These are phyloP conservation scores for Phialophora macrospora DNA, from an alignment of 2,329 filamentous ascomycete genomes.

Conservation along the genomic window DNA sequence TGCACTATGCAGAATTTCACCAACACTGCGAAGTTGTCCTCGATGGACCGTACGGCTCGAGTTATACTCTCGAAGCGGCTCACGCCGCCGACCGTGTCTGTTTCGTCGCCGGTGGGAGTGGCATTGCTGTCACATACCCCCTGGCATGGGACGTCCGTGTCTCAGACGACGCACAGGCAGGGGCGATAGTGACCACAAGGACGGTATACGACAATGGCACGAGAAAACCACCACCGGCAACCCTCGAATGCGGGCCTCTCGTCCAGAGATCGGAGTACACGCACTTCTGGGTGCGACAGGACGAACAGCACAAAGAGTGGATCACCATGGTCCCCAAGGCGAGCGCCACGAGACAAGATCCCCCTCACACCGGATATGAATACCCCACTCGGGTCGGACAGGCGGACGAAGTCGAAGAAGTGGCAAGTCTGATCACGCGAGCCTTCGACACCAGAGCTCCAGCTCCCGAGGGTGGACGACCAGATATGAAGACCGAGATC, in stretches of 20 bases:
- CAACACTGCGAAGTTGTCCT: slow-evolving; percentile 56
- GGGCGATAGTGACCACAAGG: slow-evolving; percentile 29
- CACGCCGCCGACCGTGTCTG: slow-evolving; percentile 56
- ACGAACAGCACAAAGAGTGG: slow-evolving; percentile 34
- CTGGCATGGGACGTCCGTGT: slow-evolving; percentile 48
- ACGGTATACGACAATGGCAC: slow-evolving; percentile 29
- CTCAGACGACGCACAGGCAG: slow-evolving; percentile 10
- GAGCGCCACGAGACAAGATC: slow-evolving; percentile 5
- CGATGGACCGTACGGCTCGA: slow-evolving; percentile 69
- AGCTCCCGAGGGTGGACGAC: slow-evolving; percentile 28
- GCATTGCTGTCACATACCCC: slow-evolving; percentile 68
- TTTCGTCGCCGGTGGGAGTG: slow-evolving; percentile 67
- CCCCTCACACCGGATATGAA: not conserved
- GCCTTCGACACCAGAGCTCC: slow-evolving; percentile 35
- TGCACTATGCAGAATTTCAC: slow-evolving; percentile 56
- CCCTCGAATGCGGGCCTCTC: slow-evolving; percentile 12
- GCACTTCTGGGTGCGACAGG: slow-evolving; percentile 39
- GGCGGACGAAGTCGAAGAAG: slow-evolving; percentile 17
- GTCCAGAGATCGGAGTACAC: slow-evolving; percentile 19
- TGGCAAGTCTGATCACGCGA: slow-evolving; percentile 31
- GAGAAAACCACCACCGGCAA: slow-evolving; percentile 14
- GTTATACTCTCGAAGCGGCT: slow-evolving; percentile 60
- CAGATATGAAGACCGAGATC: slow-evolving; percentile 37
- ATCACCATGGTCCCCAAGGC: slow-evolving; percentile 33
- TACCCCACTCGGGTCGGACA: not conserved